These are phyloP conservation scores for Wickerhamomyces sp. DNA, from an alignment of 1,139 yeast genomes.

Conservation along the genomic window DNA sequence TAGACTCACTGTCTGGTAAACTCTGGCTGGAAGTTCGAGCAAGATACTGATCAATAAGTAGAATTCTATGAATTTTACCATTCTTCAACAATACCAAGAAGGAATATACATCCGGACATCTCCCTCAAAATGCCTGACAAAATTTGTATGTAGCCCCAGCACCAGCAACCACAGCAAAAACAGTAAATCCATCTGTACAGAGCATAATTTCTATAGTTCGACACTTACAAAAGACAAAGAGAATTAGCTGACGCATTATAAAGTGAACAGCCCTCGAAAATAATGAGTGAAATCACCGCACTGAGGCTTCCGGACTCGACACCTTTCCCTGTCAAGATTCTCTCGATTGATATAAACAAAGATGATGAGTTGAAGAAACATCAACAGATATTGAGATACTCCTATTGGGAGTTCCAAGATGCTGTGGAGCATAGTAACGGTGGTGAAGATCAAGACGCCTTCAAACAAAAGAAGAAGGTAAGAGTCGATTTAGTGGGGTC, in stretches of 20 bases:
- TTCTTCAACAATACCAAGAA: background rate
- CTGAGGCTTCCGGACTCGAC: conserved; percentile 40
- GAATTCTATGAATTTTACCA: background rate
- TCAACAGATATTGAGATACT: conserved; percentile 43
- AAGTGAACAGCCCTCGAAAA: too few species aligned
- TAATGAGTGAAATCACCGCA: conserved; percentile 28
- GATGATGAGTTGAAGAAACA: conserved; percentile 46
- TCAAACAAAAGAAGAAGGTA: conserved; percentile 30
- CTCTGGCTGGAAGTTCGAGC: too few species aligned
- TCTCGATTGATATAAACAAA: conserved; percentile 36
- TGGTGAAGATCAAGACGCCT: conserved; percentile 21
- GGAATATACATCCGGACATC: conserved; percentile 1
- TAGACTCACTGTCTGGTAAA: too few species aligned
- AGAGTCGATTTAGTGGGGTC: conserved; percentile 61
- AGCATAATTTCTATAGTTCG: too few species aligned
- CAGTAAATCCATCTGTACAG: too few species aligned
- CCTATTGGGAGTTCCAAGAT: conserved; percentile 60
- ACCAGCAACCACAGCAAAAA: too few species aligned
- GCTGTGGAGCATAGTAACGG: conserved; percentile 41
- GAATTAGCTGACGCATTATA: too few species aligned
- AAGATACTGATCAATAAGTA: too few species aligned
- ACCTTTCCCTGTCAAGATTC: conserved; percentile 54
- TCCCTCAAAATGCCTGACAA: background rate
- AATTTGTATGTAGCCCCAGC: background rate
- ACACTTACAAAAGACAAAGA: too few species aligned